These are phyloP conservation scores for Eucalyptus cloeziana DNA, from an alignment of 345 rosid genomes.

Conservation along the genomic window DNA sequence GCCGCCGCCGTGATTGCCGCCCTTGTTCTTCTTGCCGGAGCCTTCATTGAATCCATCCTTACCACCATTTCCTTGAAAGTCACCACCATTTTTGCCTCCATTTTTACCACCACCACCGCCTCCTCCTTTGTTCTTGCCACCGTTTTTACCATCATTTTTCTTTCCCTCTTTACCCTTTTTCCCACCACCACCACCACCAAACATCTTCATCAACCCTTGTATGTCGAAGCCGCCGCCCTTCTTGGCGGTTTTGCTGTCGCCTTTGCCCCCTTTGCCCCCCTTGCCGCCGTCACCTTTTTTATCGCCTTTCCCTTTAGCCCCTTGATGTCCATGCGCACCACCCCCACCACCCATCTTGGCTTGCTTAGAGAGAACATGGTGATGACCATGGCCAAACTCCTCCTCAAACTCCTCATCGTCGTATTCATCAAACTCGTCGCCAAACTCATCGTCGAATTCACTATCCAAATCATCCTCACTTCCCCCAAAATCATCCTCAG, in stretches of 20 bases:
- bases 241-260: conserved; percentile 5
- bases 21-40: conserved; percentile 31
- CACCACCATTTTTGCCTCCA: conserved; percentile 16
- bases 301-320: background rate
- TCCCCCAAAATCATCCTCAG: conserved; percentile 3
- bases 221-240: conserved; percentile 42
- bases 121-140: conserved; percentile 20
- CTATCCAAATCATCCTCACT: conserved; percentile 10
- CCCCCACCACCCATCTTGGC: conserved; percentile 34
- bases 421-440: background rate
- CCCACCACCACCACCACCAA: conserved; percentile 9
- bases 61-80: conserved; percentile 10
- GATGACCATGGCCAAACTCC: conserved; percentile 28
- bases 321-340: conserved; percentile 23
- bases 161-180: conserved; percentile 12
- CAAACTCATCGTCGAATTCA: conserved; percentile 1
- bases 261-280: background rate
- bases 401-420: conserved; percentile 3
- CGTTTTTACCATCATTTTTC: conserved; percentile 16
- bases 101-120: conserved; percentile 13
- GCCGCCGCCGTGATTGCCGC: conserved; percentile 8
- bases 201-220: conserved; percentile 36
- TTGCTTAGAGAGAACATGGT: conserved; percentile 17
- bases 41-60: background rate
- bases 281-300: background rate